These are phyloP conservation scores for Leccinum truebloodii DNA, from an alignment of 768 basidiomycete genomes.

Conservation along the genomic window DNA sequence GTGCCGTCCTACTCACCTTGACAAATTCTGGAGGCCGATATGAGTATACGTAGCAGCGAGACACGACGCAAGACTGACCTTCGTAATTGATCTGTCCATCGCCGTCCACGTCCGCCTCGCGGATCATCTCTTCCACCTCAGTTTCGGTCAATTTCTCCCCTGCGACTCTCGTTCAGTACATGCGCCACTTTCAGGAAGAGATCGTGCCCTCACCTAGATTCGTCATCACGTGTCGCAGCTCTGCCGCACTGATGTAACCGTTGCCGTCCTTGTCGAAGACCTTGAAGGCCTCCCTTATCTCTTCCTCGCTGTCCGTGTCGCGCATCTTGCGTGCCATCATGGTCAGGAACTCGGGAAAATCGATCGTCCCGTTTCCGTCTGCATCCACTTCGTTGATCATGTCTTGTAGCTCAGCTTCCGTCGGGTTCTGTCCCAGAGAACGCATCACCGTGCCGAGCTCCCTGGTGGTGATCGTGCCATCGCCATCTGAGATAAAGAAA, in stretches of 20 bases:
- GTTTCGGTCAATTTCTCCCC: constrained; percentile 85
- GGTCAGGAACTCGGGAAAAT: constrained; percentile 80
- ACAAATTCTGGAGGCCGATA: constrained; percentile 60
- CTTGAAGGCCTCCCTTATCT: constrained; percentile 95
- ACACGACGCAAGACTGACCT: constrained; percentile 42
- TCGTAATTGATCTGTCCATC: constrained; percentile 93
- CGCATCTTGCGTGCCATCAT: constrained; percentile 90
- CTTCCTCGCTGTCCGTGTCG: constrained; percentile 91
- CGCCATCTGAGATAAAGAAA: constrained; percentile 58
- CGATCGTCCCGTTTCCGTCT: constrained; percentile 86
- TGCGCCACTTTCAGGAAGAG: background rate
- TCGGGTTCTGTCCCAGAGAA: constrained; percentile 89
- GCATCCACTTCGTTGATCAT: constrained; percentile 96
- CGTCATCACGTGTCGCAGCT: constrained; percentile 90
- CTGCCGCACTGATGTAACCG: constrained; percentile 83
- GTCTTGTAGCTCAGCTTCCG: constrained; percentile 88
- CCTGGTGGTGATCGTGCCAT: constrained; percentile 89
- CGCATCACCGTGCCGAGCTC: constrained; percentile 95
- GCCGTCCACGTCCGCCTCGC: constrained; percentile 93
- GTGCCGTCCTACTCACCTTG: constrained; percentile 45
- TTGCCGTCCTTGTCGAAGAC: constrained; percentile 97
- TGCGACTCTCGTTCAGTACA: constrained; percentile 27
- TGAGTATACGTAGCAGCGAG: background rate
- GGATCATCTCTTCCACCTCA: constrained; percentile 96
- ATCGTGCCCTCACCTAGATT: constrained; percentile 62